Conservation (phyloP, 1,284 basidiomycete species). For the Leucoagaricus sp. region DNA sequence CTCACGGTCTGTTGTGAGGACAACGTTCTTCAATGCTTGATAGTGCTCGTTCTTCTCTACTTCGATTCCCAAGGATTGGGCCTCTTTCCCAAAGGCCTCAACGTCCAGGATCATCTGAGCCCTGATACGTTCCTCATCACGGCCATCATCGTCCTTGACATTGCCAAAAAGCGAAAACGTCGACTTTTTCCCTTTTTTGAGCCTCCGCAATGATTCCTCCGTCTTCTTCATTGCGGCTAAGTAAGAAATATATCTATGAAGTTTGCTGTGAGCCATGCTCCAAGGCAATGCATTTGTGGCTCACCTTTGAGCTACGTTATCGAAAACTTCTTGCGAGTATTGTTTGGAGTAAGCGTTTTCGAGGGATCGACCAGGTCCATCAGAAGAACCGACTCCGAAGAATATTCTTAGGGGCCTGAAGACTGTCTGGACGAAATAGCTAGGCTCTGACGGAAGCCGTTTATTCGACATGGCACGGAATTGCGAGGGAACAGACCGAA, state of each 20-base stretch:
- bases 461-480: conserved; percentile 82
- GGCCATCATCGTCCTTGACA: conserved; percentile 61
- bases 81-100: conserved; percentile 79
- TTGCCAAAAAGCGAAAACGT: conserved; percentile 78
- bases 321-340: conserved; percentile 71
- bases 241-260: conserved; percentile 62
- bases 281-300: conserved; percentile 15
- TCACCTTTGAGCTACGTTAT: conserved; percentile 71
- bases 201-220: conserved; percentile 81
- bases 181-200: conserved; percentile 84
- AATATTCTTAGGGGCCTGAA: conserved; percentile 82
- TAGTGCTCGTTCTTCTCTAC: conserved; percentile 57
- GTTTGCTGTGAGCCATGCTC: background rate
- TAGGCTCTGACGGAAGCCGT: conserved; percentile 70
- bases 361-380: conserved; percentile 58
- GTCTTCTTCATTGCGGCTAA: conserved; percentile 86
- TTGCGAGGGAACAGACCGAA: conserved; percentile 87
- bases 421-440: conserved; percentile 82
- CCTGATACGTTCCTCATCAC: conserved; percentile 81
- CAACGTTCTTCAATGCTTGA: conserved; percentile 58
- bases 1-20: conserved; percentile 47
- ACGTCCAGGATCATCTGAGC: conserved; percentile 88
- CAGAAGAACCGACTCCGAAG: conserved; percentile 61
- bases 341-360: conserved; percentile 52
- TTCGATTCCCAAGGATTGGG: conserved; percentile 67